Evolutionary conservation across 306 rosid genomes (phyloP).

Genomic region (Castanea mollissima): DNA sequence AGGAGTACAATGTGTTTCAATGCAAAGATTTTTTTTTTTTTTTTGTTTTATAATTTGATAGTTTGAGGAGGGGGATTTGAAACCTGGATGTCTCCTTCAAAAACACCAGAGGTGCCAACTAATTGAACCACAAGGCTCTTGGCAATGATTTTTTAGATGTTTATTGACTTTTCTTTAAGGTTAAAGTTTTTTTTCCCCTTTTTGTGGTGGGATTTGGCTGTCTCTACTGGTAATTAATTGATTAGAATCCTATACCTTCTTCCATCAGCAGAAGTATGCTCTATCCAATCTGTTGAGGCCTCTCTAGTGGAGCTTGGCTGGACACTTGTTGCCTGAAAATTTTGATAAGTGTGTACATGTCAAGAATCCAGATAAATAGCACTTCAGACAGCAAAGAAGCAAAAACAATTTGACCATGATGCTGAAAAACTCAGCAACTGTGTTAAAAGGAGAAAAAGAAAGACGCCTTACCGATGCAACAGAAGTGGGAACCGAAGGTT

Average conservation of each 20-base stretch:
- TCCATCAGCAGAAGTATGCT: conserved; percentile 82
- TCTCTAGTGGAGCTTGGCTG: conserved; percentile 34
- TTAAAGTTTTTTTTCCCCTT: not conserved
- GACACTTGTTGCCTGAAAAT: conserved; percentile 47
- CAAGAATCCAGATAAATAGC: not conserved
- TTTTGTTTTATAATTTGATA: no score
- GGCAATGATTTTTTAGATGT: not conserved
- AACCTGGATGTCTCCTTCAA: no score
- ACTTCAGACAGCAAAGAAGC: not conserved
- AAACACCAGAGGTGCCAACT: no score
- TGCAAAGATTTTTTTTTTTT: not conserved
- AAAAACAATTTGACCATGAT: not conserved
- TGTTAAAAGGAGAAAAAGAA: conserved; percentile 15
- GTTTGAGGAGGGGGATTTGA: no score
- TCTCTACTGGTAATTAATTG: not conserved
- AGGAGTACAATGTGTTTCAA: not conserved
- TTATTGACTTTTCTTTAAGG: not conserved
- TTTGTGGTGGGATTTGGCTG: not conserved
- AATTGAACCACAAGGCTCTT: no score
- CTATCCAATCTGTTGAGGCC: conserved; percentile 76
- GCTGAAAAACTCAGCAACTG: conserved; percentile 7
- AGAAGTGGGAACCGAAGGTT: conserved; percentile 40
- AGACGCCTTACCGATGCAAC: conserved; percentile 49
- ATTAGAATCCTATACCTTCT: conserved; percentile 57
- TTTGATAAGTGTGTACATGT: not conserved